Evolutionary conservation across 331 rosid species (phyloP), one percentile per base, ranked within the genome.

Genomic region (Acacia concinna): DNA sequence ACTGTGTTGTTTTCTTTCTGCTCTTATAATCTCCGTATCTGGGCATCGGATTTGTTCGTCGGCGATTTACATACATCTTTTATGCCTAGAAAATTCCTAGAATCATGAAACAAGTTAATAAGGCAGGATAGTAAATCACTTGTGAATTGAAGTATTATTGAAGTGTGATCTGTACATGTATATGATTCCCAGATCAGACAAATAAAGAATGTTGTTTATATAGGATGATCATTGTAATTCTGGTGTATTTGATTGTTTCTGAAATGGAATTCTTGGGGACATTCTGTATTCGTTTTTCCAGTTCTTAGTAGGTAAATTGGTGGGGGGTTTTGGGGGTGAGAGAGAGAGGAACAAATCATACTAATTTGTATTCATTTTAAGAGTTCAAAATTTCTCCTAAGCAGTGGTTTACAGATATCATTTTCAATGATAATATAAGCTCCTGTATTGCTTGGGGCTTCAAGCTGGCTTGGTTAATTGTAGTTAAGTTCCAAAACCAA

Each of bases 211-310:
- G 78, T 21, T n/a, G 51, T 28, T 8, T 56, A 23, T 32, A 32
- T 23, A 30, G 28, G 27, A 52, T 32, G 63, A 21, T 41, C 23
- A 3, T 77, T 73, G 57, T 52, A 59, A 63, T 71, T 76, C 46
- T 51, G 76, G 64, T 31, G 44, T 49, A 41, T 70, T 70, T 8
- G 52, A 62, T 51, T 77, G 71, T 69, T 74, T 63, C 54, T 35
- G 28, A 52, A 52, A 52, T 8, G 27, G 28, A 52, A 52, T n/a
- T 52, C 4, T 2, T 51, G 59, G 4, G 66, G 66, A 25, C 35
- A 59, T 60, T 30, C 13, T 60, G 35, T 27, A 28, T 60, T 14
- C n/a, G 3, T 13, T 59, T 59, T 30, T 62, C 21, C 35, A 62
- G n/a, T 14, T 62, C n/a, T 15, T 5, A n/a, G 34, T 27, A 9